Evolutionary conservation across 768 basidiomycete genomes (phyloP).

Genomic region (Ramaria rubella): DNA sequence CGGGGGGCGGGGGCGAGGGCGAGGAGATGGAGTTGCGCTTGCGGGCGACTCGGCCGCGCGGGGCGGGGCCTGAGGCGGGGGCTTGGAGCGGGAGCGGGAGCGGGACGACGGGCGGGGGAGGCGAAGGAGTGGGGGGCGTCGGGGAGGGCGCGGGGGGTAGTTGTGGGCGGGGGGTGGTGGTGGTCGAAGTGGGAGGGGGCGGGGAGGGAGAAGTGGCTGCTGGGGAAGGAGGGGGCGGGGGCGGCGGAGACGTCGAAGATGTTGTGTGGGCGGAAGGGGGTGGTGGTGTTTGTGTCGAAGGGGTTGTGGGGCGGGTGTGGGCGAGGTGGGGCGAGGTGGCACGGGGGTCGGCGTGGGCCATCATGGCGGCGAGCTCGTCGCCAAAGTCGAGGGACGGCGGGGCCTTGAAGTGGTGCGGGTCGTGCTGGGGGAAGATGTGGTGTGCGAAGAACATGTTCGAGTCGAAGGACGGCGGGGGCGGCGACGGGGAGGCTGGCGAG

Average conservation of each 20-base stretch:
- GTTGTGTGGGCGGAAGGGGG: slow-evolving; percentile 13
- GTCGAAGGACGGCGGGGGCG: slow-evolving; percentile 16
- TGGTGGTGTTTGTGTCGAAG: slow-evolving; percentile 18
- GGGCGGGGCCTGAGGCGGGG: slow-evolving; percentile 20
- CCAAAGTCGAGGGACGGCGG: slow-evolving; percentile 44
- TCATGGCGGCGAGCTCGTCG: slow-evolving; percentile 62
- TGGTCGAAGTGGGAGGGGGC: slow-evolving; percentile 41
- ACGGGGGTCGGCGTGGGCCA: slow-evolving; percentile 25
- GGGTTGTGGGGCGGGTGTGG: slow-evolving; percentile 28
- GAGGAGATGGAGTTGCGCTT: slow-evolving; percentile 23
- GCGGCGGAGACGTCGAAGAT: slow-evolving; percentile 26
- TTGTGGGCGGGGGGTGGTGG: slow-evolving; percentile 14
- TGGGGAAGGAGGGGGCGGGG: slow-evolving; percentile 41
- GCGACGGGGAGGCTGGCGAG: slow-evolving; percentile 23
- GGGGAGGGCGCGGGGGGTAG: slow-evolving; percentile 14
- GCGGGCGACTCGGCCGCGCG: too few relatives aligned
- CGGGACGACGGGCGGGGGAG: slow-evolving; percentile 21
- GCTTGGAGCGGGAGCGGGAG: slow-evolving; percentile 42
- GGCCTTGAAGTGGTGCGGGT: slow-evolving; percentile 14
- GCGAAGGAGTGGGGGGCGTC: slow-evolving; percentile 20
- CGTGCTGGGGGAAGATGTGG: slow-evolving; percentile 18
- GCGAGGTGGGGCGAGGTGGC: slow-evolving; percentile 20
- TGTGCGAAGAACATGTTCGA: slow-evolving; percentile 29
- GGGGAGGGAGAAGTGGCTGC: slow-evolving; percentile 47
- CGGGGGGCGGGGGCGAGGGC: slow-evolving; percentile 13